Conservation (phyloP, 2,329 filamentous ascomycete species). For the Dactylellina cionopaga region DNA sequence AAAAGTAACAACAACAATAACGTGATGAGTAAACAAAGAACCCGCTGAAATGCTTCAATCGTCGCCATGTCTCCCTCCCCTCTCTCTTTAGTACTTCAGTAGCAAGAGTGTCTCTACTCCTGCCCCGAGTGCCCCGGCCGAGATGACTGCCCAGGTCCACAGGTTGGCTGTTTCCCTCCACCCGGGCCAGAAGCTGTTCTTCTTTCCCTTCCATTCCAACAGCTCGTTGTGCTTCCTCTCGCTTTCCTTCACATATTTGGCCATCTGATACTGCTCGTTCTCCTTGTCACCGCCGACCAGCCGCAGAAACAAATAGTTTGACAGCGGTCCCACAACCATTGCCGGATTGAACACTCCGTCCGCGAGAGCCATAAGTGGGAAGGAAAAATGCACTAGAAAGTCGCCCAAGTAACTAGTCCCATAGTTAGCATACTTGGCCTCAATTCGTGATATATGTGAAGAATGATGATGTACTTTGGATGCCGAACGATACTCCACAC, state of each 20-base stretch:
- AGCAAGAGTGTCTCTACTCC: no score
- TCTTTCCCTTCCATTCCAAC: slow-evolving; percentile 65
- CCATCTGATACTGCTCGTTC: slow-evolving; percentile 66
- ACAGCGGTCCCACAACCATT: slow-evolving; percentile 67
- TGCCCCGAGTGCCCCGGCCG: slow-evolving; percentile 65
- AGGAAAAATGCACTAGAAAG: slow-evolving; percentile 69
- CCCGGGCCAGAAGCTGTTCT: slow-evolving; percentile 71
- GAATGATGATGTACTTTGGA: slow-evolving; percentile 65
- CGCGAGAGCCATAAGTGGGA: slow-evolving; percentile 68
- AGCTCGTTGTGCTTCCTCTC: slow-evolving; percentile 67
- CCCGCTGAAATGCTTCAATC: no score
- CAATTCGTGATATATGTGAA: not conserved
- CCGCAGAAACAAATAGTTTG: slow-evolving; percentile 70
- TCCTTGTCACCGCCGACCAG: slow-evolving; percentile 68
- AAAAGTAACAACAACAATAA: no score
- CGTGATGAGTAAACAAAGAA: no score
- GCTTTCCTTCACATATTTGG: slow-evolving; percentile 66
- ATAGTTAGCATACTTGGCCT: slow-evolving; percentile 13
- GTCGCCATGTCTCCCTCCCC: no score
- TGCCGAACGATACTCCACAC: slow-evolving; percentile 72
- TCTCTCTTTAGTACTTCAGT: no score
- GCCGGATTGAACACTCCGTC: slow-evolving; percentile 68
- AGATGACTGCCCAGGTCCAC: slow-evolving; percentile 68
- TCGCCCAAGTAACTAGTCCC: slow-evolving; percentile 70
- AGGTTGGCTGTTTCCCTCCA: slow-evolving; percentile 66